A percentile compares a stretch with the other conserved stretches of the same genome.
Evolutionary conservation across 2,329 filamentous ascomycete genomes (phyloP).

Genomic region (Sclerotinia glacialis): DNA sequence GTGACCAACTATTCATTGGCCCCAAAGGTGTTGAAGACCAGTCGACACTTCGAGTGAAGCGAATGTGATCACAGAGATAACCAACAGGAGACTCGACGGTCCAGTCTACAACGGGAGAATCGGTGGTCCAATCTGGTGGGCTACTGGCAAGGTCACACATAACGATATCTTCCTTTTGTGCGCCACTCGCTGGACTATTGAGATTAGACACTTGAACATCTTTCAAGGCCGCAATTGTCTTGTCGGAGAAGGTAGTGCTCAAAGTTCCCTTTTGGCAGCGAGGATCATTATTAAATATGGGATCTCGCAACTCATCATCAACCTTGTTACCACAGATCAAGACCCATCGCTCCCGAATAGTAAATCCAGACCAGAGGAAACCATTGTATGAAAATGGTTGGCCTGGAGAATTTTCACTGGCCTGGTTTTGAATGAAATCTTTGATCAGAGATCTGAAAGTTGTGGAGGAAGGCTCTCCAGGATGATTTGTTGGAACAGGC

Average conservation of each 20-base stretch:
- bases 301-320: slow-evolving; percentile 14
- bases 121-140: neutral
- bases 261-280: neutral
- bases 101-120: neutral
- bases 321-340: slow-evolving; percentile 18
- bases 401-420: neutral
- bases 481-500: neutral
- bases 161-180: neutral
- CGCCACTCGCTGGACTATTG: neutral
- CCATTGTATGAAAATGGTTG: slow-evolving; percentile 13
- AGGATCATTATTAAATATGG: slow-evolving; percentile 47
- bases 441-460: slow-evolving; percentile 12
- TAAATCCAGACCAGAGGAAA: slow-evolving; percentile 14
- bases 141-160: neutral
- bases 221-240: slow-evolving; percentile 12
- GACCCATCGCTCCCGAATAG: slow-evolving; percentile 12
- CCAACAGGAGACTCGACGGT: slow-evolving; percentile 35
- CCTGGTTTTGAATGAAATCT: slow-evolving; percentile 12
- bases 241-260: slow-evolving; percentile 16
- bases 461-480: neutral
- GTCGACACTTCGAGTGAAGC: slow-evolving; percentile 66
- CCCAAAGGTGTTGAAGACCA: slow-evolving; percentile 72
- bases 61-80: slow-evolving; percentile 64
- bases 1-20: slow-evolving; percentile 63
- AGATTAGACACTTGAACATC: slow-evolving; percentile 7